These are phyloP conservation scores for Microcyclospora tardicrescens DNA, from an alignment of 2,329 filamentous ascomycete species.

Conservation along the genomic window DNA sequence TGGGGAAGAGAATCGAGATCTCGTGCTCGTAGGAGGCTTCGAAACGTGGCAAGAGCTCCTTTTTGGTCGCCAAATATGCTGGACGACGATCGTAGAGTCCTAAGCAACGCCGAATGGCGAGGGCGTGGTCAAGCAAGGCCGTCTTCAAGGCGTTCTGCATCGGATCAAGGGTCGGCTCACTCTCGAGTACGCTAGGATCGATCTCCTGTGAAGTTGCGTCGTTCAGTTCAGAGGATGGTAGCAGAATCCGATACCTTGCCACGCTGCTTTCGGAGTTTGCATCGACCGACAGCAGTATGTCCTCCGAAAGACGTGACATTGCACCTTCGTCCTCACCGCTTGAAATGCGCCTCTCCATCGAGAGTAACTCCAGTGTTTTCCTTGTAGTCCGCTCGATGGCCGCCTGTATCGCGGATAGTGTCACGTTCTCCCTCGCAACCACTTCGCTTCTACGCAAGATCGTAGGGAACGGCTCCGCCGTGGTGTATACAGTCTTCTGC, in stretches of 20 bases:
- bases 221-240: conserved; percentile 38
- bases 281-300: conserved; percentile 65
- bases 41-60: conserved; percentile 24
- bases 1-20: conserved; percentile 28
- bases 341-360: conserved; percentile 57
- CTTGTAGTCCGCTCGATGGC: conserved; percentile 79
- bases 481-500: conserved; percentile 74
- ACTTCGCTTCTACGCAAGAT: conserved; percentile 83
- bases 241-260: conserved; percentile 59
- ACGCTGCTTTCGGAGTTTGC: conserved; percentile 63
- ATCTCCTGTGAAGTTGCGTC: conserved; percentile 30
- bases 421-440: conserved; percentile 51
- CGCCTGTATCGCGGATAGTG: conserved; percentile 66
- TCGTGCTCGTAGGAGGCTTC: conserved; percentile 34
- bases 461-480: conserved; percentile 77
- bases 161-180: conserved; percentile 30
- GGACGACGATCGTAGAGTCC: conserved; percentile 44
- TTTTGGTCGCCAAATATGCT: conserved; percentile 41
- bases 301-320: conserved; percentile 57
- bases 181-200: conserved; percentile 11
- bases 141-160: conserved; percentile 72
- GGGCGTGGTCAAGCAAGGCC: conserved; percentile 76
- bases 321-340: conserved; percentile 41
- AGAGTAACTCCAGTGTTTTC: conserved; percentile 74
- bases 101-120: conserved; percentile 74